Evolutionary conservation across 2,329 filamentous ascomycete species (phyloP).

Genomic region (Pseudogymnoascus sp.): DNA sequence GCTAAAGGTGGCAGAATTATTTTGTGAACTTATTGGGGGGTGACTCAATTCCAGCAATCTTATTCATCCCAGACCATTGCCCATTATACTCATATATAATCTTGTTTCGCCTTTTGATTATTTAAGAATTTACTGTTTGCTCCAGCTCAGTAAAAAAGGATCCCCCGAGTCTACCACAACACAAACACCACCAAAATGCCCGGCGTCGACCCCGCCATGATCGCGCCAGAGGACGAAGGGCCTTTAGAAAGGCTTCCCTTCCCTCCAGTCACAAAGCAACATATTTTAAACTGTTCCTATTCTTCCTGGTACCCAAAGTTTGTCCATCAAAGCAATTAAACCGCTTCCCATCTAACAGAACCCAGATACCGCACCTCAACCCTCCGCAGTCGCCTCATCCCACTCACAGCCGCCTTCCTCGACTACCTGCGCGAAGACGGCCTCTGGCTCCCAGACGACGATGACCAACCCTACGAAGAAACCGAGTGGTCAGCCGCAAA

Average conservation of each 20-base stretch:
- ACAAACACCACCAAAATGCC: conserved; percentile 6
- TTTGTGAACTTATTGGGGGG: conserved; percentile 3
- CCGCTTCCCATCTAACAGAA: conserved; percentile 2
- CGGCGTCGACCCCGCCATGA: conserved; percentile 6
- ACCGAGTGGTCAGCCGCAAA: conserved; percentile 36
- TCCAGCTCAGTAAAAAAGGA: background rate
- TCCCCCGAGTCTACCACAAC: background rate
- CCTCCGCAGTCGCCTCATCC: conserved; percentile 79
- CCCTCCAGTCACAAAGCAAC: conserved; percentile 73
- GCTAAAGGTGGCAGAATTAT: conserved; percentile 10
- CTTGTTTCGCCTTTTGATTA: background rate
- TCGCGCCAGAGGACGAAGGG: conserved; percentile 16
- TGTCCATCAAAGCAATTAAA: conserved; percentile 19
- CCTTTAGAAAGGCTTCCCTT: conserved; percentile 53
- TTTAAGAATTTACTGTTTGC: background rate
- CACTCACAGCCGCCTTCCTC: conserved; percentile 68
- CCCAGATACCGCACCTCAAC: conserved; percentile 69
- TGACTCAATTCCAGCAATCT: conserved; percentile 8
- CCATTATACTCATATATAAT: background rate
- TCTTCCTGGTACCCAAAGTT: conserved; percentile 82
- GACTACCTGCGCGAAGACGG: conserved; percentile 87
- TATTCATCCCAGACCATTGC: background rate
- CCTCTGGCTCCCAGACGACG: conserved; percentile 72
- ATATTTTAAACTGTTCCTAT: conserved; percentile 93
- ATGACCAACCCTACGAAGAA: conserved; percentile 24